Percentiles rank a stretch among this genome's conserved stretches.
These are phyloP conservation scores for Penicillium aurantiogriseum DNA, from an alignment of 2,329 filamentous ascomycete species.

Conservation along the genomic window DNA sequence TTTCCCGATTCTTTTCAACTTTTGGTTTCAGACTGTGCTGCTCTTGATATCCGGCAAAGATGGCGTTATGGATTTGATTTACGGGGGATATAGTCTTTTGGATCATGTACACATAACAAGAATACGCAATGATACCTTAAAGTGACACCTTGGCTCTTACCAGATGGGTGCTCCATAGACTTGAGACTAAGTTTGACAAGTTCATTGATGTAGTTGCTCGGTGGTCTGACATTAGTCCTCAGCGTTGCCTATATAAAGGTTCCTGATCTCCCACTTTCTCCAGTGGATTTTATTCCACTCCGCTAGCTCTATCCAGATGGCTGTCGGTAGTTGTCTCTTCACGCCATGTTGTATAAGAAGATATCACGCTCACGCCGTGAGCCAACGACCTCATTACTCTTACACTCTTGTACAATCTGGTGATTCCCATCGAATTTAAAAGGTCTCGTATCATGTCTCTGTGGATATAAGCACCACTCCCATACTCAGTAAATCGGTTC, in stretches of 20 bases:
- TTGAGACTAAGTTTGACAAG: not conserved
- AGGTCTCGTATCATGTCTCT: not conserved
- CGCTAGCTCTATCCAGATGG: not conserved
- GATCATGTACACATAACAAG: not conserved
- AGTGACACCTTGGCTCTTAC: not conserved
- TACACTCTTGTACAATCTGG: not conserved
- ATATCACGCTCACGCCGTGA: not conserved
- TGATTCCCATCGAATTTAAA: not conserved
- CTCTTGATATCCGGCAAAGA: slow-evolving; percentile 8
- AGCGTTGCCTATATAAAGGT: not conserved
- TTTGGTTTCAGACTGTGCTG: slow-evolving; percentile 5
- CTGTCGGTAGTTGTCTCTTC: not conserved
- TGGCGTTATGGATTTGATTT: slow-evolving; percentile 4
- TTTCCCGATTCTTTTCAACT: slow-evolving; percentile 1
- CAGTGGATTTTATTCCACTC: not conserved
- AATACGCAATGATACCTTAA: slow-evolving; percentile 4
- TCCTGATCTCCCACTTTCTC: not conserved
- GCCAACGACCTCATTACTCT: not conserved
- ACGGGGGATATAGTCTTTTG: not conserved
- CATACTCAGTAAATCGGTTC: too few relatives aligned
- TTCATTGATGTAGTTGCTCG: not conserved
- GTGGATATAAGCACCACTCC: not conserved
- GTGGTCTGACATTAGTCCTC: not conserved
- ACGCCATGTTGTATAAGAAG: not conserved
- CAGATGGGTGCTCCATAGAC: not conserved